Evolutionary conservation across 2,329 filamentous ascomycete genomes (phyloP).

Genomic region (Parascedosporium putredinis): DNA sequence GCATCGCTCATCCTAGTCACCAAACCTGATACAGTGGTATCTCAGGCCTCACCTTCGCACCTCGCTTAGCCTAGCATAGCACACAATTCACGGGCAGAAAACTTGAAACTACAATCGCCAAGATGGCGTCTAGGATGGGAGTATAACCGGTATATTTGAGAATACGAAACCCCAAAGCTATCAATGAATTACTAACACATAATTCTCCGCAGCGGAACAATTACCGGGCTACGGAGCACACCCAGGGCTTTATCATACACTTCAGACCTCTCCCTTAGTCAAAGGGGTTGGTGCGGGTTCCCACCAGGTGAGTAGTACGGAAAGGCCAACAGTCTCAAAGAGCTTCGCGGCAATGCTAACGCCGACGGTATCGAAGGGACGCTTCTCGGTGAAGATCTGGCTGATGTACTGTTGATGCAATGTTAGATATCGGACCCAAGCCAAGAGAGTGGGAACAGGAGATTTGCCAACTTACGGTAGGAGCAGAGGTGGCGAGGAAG

Average conservation of each 20-base stretch:
- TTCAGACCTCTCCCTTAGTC: constrained; percentile 43
- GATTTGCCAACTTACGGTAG: constrained; percentile 58
- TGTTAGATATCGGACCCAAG: not conserved
- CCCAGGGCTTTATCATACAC: not conserved
- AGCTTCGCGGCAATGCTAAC: constrained; percentile 75
- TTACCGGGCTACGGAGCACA: not conserved
- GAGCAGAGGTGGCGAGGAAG: constrained; percentile 84
- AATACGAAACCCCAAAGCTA: not conserved
- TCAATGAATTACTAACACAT: not conserved
- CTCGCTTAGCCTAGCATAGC: too few relatives aligned
- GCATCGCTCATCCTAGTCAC: too few relatives aligned
- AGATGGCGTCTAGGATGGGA: not conserved
- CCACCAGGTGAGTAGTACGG: constrained; percentile 93
- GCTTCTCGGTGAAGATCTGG: constrained; percentile 84
- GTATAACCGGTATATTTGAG: not conserved
- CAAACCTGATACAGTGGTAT: too few relatives aligned
- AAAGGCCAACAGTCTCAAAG: constrained; percentile 87
- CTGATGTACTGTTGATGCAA: constrained; percentile 58
- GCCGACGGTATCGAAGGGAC: constrained; percentile 79
- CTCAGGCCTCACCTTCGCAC: too few relatives aligned
- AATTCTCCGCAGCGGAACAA: not conserved
- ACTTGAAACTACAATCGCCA: not conserved
- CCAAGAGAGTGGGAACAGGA: too few relatives aligned
- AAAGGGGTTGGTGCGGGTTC: constrained; percentile 87
- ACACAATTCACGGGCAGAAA: too few relatives aligned